Evolutionary conservation across 192 early-diverging fungal genomes (phyloP).

Genomic region (Polychytrium aggregatum): DNA sequence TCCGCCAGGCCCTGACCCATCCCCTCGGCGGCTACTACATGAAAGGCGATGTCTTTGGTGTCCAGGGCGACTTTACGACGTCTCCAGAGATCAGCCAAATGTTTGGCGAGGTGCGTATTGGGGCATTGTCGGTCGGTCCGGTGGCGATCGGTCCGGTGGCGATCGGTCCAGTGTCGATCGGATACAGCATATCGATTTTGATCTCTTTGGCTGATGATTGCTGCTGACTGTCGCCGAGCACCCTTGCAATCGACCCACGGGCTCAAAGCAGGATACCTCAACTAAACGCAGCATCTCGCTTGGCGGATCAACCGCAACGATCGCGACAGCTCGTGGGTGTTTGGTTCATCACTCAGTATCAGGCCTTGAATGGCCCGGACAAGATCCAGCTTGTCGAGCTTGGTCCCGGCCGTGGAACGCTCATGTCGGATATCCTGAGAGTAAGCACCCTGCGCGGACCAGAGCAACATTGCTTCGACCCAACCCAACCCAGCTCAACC

Average conservation of each 20-base stretch:
- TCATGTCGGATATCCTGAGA: slow-evolving; percentile 85
- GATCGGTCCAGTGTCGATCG: no score
- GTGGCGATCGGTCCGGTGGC: no score
- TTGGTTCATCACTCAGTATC: slow-evolving; percentile 82
- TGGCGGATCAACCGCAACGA: no score
- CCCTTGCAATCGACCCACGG: no score
- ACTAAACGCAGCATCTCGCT: no score
- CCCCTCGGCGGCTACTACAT: slow-evolving; percentile 92
- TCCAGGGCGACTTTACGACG: slow-evolving; percentile 86
- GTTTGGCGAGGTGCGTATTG: slow-evolving; percentile 80
- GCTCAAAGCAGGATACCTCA: no score
- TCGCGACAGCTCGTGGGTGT: slow-evolving; percentile 72
- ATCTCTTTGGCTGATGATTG: no score
- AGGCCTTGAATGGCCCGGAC: slow-evolving; percentile 18
- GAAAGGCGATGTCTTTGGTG: slow-evolving; percentile 80
- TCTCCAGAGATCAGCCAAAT: slow-evolving; percentile 96
- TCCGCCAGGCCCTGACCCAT: slow-evolving; percentile 76
- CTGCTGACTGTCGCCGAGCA: no score
- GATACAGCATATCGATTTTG: no score
- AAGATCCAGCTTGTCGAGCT: slow-evolving; percentile 32
- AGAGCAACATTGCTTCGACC: no score
- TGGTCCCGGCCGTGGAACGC: slow-evolving; percentile 89
- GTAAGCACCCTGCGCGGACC: slow-evolving; percentile 36
- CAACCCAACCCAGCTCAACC: no score
- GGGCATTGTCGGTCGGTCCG: no score